Base-by-base conservation (phyloP, 164 flowering plant species). In the Litsea cubeba region DNA sequence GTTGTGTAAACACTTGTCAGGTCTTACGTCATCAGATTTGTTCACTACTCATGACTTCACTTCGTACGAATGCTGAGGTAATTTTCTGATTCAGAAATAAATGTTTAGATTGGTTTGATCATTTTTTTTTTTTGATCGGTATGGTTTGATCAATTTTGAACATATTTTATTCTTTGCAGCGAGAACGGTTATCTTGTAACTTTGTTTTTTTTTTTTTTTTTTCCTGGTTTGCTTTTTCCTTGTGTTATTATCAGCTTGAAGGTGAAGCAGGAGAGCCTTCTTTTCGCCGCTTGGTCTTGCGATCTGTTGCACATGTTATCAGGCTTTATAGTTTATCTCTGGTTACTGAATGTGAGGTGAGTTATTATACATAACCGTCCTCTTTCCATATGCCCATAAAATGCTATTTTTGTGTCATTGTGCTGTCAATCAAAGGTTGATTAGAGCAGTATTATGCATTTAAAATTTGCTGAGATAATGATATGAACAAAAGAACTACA, bases 1-100 rank as follows among this genome's bases (percentile, higher is more conserved):
- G 71, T 62, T 71, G 8, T 26, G 1, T 77, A 75, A 22, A 28
- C 77, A 78, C 23, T 64, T 35, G 70, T 78, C 90, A 96, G 99
- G 88, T 91, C 78, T 79, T 96, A 76, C 97, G 88, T 30, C 91
- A 86, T 81, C 97, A 96, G 83, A 91, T 96, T 76, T 96, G 98
- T 78, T 96, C 99, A 58, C 97, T 96, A 82, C 89, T 96, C 57
- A 96, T 96, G 98, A 96, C 97, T 71, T 94, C 98, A 64, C 89
- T 96, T 71, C 97, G 99, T 49, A 94, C 92, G 69, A 91, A 91
- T 82, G 78, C 83, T 62, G 98, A 93, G 99, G 99, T 94, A 84
- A 65, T 73, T 74, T 28, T 30, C 3, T n/a, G 67, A 22, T 75
- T 23, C 24, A 23, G 50, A 69, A 71, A 57, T 17, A 28, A 10